Conservation (phyloP, 257 asterid species). For the Nicotiana otophora region DNA sequence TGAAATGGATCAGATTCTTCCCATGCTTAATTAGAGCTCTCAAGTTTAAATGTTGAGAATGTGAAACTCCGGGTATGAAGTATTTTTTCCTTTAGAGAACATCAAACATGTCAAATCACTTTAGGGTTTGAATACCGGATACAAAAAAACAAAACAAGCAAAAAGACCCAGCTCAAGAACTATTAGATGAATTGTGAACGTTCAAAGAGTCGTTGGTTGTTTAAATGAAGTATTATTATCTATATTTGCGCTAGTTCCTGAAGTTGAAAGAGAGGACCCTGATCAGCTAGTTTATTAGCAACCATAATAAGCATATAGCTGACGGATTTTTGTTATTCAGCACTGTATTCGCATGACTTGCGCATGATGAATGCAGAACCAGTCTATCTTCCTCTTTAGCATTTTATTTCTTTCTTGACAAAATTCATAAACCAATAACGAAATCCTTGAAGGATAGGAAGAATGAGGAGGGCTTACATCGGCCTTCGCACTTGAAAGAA, state of each 20-base stretch:
- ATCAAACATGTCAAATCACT: too few relatives aligned
- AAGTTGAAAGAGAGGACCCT: not conserved
- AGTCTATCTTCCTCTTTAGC: not conserved
- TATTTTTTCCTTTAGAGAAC: too few relatives aligned
- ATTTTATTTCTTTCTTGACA: not conserved
- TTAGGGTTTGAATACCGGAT: too few relatives aligned
- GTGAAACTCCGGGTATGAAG: too few relatives aligned
- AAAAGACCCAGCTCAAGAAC: too few relatives aligned
- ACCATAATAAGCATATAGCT: not conserved
- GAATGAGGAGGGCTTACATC: constrained; percentile 36
- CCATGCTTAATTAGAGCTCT: too few relatives aligned
- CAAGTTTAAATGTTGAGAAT: too few relatives aligned
- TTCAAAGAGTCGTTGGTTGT: not conserved
- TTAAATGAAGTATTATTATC: not conserved
- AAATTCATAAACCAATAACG: not conserved
- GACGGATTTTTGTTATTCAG: not conserved
- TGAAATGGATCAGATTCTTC: too few relatives aligned
- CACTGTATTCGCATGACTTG: not conserved
- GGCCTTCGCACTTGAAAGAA: constrained; percentile 52
- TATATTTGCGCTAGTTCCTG: not conserved
- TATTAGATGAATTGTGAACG: not conserved
- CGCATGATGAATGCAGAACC: not conserved
- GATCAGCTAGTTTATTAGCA: not conserved
- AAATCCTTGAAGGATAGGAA: not conserved
- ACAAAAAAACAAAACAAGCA: too few relatives aligned